Conservation (phyloP, 2,329 filamentous ascomycete species). For the Pseudogymnoascus sp. region DNA sequence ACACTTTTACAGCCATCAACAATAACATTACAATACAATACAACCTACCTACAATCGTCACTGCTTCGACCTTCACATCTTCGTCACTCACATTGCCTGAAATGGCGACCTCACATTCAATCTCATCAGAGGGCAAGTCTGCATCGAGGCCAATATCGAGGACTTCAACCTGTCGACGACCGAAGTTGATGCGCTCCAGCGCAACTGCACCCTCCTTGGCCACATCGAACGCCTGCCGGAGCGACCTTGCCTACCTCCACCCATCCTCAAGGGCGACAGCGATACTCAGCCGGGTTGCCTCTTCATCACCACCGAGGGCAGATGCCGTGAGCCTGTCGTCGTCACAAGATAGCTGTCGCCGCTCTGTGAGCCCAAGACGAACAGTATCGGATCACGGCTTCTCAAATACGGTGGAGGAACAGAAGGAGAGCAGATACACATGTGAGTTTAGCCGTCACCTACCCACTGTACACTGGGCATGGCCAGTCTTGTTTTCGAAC, state of each 20-base stretch:
- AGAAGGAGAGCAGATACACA: conserved; percentile 5
- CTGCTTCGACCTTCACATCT: background rate
- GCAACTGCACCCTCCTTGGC: conserved; percentile 52
- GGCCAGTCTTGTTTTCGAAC: background rate
- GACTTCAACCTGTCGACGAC: conserved; percentile 37
- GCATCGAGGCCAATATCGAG: conserved; percentile 34
- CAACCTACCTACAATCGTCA: background rate
- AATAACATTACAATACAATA: background rate
- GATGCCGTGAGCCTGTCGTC: conserved; percentile 13
- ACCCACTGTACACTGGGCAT: background rate
- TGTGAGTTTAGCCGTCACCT: background rate
- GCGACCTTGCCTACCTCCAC: conserved; percentile 42
- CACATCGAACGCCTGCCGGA: conserved; percentile 44
- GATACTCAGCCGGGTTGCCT: conserved; percentile 46
- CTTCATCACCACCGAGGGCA: conserved; percentile 38
- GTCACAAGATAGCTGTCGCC: background rate
- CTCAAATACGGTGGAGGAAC: conserved; percentile 2
- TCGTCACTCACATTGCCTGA: background rate
- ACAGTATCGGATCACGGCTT: conserved; percentile 1
- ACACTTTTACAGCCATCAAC: background rate
- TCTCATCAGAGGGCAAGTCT: conserved; percentile 22
- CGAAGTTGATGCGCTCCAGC: conserved; percentile 45
- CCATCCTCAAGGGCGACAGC: conserved; percentile 45
- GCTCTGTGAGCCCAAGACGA: background rate
- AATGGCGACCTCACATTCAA: conserved; percentile 6